Conservation (phyloP, 2,329 filamentous ascomycete genomes). For the Didymella sp. region DNA sequence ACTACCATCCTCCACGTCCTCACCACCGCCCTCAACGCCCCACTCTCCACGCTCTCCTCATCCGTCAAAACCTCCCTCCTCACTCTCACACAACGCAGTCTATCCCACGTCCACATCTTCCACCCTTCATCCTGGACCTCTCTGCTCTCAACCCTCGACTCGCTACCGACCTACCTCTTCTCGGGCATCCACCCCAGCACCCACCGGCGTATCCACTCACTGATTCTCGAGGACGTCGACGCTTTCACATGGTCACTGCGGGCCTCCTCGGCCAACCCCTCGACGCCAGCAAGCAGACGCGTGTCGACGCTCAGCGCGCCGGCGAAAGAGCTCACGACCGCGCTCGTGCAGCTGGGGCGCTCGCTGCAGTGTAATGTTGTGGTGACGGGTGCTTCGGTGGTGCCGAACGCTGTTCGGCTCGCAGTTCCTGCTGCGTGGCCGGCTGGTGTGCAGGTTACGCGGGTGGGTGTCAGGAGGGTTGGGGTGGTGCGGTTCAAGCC, state of each 20-base stretch:
- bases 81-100: constrained; percentile 46
- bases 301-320: constrained; percentile 20
- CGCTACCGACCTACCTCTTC: constrained; percentile 60
- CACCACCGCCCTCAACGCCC: neutral
- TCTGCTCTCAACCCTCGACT: constrained; percentile 58
- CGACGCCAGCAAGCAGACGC: neutral
- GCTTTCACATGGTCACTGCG: constrained; percentile 52
- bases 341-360: constrained; percentile 17
- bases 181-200: constrained; percentile 56
- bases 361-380: constrained; percentile 24
- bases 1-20: constrained; percentile 42
- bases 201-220: constrained; percentile 55
- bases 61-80: neutral
- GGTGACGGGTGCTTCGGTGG: constrained; percentile 24
- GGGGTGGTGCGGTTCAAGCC: constrained; percentile 48
- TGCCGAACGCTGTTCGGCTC: constrained; percentile 21
- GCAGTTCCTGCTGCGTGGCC: constrained; percentile 43
- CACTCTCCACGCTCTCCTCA: neutral
- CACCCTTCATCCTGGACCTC: constrained; percentile 60
- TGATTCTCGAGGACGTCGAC: constrained; percentile 63
- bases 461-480: constrained; percentile 45
- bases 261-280: neutral
- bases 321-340: constrained; percentile 25
- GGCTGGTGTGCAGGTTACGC: constrained; percentile 29
- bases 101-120: constrained; percentile 67